phyloP scores from a whole-genome alignment of 2,329 filamentous ascomycete species.

The Trichoderma gracile region DNA sequence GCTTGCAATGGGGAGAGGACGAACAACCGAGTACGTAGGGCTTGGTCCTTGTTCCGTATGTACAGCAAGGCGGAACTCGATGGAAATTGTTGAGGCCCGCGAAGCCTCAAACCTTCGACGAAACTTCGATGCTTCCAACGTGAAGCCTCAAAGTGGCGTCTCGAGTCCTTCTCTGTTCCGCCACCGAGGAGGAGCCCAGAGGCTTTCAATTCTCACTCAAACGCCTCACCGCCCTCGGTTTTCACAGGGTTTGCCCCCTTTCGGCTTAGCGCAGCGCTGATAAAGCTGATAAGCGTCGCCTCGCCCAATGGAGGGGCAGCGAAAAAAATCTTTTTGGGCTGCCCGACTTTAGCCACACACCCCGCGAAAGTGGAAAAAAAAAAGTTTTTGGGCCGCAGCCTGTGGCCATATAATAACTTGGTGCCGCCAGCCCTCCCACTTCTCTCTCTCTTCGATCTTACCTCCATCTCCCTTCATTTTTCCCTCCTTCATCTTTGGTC shows the following conservation, averaged over 20 bases:
- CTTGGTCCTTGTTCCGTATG: no score
- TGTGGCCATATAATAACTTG: slow-evolving; percentile 37
- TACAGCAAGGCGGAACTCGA: no score
- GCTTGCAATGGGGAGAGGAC: no score
- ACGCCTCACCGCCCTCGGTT: slow-evolving; percentile 35
- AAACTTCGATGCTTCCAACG: no score
- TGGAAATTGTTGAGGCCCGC: not conserved
- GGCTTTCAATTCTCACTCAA: not conserved
- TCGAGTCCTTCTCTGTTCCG: slow-evolving; percentile 10
- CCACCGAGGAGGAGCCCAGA: not conserved
- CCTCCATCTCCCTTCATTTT: slow-evolving; percentile 37
- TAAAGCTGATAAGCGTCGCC: slow-evolving; percentile 39
- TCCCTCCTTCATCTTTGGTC: slow-evolving; percentile 42
- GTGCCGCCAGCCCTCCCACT: slow-evolving; percentile 31
- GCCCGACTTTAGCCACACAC: slow-evolving; percentile 27
- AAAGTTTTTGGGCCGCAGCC: slow-evolving; percentile 31
- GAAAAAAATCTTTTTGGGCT: slow-evolving; percentile 29
- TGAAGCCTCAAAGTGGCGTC: not conserved
- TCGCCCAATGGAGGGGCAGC: slow-evolving; percentile 29
- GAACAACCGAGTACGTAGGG: no score
- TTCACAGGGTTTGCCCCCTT: not conserved
- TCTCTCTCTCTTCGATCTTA: slow-evolving; percentile 15
- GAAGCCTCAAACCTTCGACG: not conserved
- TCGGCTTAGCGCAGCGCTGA: slow-evolving; percentile 32
- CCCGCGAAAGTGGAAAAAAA: slow-evolving; percentile 31